Evolutionary conservation across 345 rosid genomes (phyloP).

Genomic region (Eucalyptus virginea): DNA sequence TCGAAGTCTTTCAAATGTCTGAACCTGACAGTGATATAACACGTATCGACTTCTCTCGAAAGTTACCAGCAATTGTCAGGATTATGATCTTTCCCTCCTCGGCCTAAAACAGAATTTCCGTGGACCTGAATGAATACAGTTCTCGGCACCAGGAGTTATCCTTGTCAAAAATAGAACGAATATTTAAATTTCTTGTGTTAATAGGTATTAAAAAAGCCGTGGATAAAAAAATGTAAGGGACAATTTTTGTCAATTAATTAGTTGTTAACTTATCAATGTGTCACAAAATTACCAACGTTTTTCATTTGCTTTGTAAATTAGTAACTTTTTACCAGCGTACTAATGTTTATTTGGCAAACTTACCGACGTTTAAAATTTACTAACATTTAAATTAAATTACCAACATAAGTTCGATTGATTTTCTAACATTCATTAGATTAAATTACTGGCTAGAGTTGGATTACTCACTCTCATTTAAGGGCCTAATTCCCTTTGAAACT

Average conservation of each 20-base stretch:
- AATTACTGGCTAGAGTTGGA: not conserved
- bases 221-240: not conserved
- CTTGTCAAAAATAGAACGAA: not conserved
- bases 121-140: not conserved
- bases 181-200: not conserved
- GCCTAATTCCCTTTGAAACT: not conserved
- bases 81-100: not conserved
- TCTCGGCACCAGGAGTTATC: not conserved
- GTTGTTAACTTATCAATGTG: not conserved
- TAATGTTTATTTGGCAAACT: not conserved
- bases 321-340: not conserved
- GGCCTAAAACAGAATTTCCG: not conserved
- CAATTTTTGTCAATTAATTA: not conserved
- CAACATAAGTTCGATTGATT: not conserved
- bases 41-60: not conserved
- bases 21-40: not conserved
- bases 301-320: not conserved
- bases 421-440: not conserved
- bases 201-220: not conserved
- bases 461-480: not conserved
- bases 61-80: not conserved
- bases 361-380: not conserved
- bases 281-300: not conserved
- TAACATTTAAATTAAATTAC: not conserved
- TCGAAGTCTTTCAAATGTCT: not conserved